Evolutionary conservation across 495 filamentous ascomycete species (phyloP).

Genomic region (Elaphomyces granulatus): DNA sequence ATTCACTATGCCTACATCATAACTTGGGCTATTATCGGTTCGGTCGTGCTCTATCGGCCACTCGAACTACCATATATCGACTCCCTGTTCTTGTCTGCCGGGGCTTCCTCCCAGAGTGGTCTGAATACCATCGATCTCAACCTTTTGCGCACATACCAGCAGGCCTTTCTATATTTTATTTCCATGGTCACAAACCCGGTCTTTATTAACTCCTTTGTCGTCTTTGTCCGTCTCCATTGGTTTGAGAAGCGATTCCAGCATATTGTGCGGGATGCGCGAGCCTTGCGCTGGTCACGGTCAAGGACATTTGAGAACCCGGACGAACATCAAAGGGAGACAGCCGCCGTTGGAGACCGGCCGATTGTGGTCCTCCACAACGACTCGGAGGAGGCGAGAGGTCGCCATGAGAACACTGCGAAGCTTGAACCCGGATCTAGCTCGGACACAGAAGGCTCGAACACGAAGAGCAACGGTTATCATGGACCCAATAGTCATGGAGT

Average conservation of each 20-base stretch:
- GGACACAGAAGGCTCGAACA: slow-evolving; percentile 14
- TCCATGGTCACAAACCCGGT: slow-evolving; percentile 75
- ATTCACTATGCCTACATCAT: slow-evolving; percentile 80
- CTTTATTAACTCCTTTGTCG: slow-evolving; percentile 72
- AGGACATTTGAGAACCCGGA: slow-evolving; percentile 40
- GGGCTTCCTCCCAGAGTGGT: slow-evolving; percentile 78
- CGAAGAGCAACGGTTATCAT: slow-evolving; percentile 7
- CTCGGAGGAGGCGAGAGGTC: slow-evolving; percentile 16
- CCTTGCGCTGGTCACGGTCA: slow-evolving; percentile 39
- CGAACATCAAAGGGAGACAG: slow-evolving; percentile 38
- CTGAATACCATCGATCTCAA: slow-evolving; percentile 81
- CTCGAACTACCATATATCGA: slow-evolving; percentile 64
- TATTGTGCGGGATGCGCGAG: slow-evolving; percentile 47
- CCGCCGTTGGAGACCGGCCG: slow-evolving; percentile 52
- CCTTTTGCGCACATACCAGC: slow-evolving; percentile 59
- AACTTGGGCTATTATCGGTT: slow-evolving; percentile 49
- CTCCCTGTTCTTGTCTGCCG: slow-evolving; percentile 70
- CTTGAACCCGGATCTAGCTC: slow-evolving; percentile 12
- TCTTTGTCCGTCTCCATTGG: slow-evolving; percentile 90
- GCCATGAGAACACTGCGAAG: slow-evolving; percentile 11
- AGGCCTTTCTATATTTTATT: slow-evolving; percentile 53
- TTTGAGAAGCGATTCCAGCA: slow-evolving; percentile 89
- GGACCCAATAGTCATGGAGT: slow-evolving; percentile 6
- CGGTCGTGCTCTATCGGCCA: slow-evolving; percentile 56
- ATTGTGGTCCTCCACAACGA: slow-evolving; percentile 59